phyloP scores from a whole-genome alignment of 495 filamentous ascomycete genomes.

The Venustampulla echinocandica region DNA sequence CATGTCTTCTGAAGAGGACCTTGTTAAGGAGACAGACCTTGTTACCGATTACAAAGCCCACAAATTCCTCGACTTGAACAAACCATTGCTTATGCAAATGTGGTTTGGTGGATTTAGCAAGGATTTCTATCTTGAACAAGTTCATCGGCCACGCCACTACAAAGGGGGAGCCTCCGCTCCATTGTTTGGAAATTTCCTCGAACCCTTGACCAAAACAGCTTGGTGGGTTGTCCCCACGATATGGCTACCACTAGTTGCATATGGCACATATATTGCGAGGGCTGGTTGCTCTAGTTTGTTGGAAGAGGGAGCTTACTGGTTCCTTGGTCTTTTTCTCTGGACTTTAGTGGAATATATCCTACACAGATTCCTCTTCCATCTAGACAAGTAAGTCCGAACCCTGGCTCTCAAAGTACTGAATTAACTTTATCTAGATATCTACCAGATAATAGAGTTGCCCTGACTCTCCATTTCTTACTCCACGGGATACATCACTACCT shows the following conservation, averaged over 20 bases:
- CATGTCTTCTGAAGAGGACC: constrained; percentile 76
- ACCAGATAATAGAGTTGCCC: constrained; percentile 81
- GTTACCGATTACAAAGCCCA: constrained; percentile 67
- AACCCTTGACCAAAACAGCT: constrained; percentile 85
- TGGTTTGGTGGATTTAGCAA: constrained; percentile 84
- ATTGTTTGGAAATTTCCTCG: constrained; percentile 94
- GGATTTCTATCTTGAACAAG: constrained; percentile 90
- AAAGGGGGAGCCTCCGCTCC: constrained; percentile 86
- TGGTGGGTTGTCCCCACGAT: constrained; percentile 83
- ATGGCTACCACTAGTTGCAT: constrained; percentile 78
- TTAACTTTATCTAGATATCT: constrained; percentile 50
- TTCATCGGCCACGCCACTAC: constrained; percentile 93
- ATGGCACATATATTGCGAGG: constrained; percentile 60
- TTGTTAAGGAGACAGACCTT: constrained; percentile 76
- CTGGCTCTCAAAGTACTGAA: constrained; percentile 5
- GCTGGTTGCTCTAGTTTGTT: constrained; percentile 34
- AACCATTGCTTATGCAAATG: constrained; percentile 79
- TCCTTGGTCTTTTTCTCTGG: constrained; percentile 61
- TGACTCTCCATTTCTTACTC: constrained; percentile 87
- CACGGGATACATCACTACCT: constrained; percentile 98
- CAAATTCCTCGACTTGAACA: constrained; percentile 87
- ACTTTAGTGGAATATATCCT: constrained; percentile 82
- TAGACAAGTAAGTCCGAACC: constrained; percentile 61
- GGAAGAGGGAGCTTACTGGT: constrained; percentile 17
- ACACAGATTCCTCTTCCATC: constrained; percentile 89